A percentile compares a stretch with the other conserved stretches of the same genome.
phyloP scores from a whole-genome alignment of 768 basidiomycete genomes.

The Lentinus brumalis region DNA sequence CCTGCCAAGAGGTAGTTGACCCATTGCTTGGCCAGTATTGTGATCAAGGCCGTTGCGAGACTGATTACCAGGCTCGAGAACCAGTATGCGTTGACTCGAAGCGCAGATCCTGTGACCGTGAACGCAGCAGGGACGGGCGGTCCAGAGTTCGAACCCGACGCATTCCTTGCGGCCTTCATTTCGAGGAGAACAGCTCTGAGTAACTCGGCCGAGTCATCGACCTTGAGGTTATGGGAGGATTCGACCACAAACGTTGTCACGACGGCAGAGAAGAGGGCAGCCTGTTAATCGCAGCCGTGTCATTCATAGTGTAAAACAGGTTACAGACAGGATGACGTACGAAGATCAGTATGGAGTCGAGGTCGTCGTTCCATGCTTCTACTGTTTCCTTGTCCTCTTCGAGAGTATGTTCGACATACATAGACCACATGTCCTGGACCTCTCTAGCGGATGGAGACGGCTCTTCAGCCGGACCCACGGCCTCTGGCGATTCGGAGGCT shows the following conservation, averaged over 20 bases:
- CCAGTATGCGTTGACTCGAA: conserved; percentile 46
- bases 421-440: background rate
- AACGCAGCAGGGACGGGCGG: conserved; percentile 8
- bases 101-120: conserved; percentile 29
- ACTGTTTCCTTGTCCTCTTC: conserved; percentile 6
- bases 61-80: conserved; percentile 40
- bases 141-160: background rate
- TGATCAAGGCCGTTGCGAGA: conserved; percentile 43
- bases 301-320: background rate
- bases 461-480: too few relatives aligned
- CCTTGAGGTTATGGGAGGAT: conserved; percentile 26
- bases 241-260: conserved; percentile 32
- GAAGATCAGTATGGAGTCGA: conserved; percentile 20
- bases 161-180: background rate
- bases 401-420: conserved; percentile 8
- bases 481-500: too few relatives aligned
- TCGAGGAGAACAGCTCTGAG: background rate
- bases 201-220: conserved; percentile 21
- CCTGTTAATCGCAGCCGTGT: conserved; percentile 18
- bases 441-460: too few relatives aligned
- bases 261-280: conserved; percentile 34
- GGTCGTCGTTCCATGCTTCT: conserved; percentile 5
- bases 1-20: conserved; percentile 36
- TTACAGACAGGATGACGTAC: background rate
- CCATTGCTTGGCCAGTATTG: conserved; percentile 55